phyloP scores from a whole-genome alignment of 2,329 filamentous ascomycete species.

The Colletotrichum horii region DNA sequence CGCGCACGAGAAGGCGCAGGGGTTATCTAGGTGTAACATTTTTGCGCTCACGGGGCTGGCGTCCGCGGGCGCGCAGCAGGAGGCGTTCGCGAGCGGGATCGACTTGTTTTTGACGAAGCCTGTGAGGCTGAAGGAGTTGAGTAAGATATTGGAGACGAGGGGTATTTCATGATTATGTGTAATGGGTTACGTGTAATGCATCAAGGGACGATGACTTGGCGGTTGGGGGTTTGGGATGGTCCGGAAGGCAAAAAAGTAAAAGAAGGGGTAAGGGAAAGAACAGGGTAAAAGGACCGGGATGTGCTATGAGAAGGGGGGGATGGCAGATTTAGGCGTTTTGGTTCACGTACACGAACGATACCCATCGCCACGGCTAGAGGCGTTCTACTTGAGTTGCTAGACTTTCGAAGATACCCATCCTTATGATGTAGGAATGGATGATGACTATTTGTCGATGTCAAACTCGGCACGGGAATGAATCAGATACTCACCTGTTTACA shows the following conservation, averaged over 20 bases:
- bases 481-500: no score
- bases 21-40: conserved; percentile 46
- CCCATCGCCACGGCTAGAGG: not conserved
- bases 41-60: conserved; percentile 60
- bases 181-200: not conserved
- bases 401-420: not conserved
- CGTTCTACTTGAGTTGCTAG: not conserved
- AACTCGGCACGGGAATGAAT: not conserved
- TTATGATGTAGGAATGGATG: not conserved
- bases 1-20: conserved; percentile 47
- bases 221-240: no score
- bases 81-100: conserved; percentile 57
- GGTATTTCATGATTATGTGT: not conserved
- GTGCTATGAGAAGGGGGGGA: not conserved
- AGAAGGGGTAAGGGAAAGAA: no score
- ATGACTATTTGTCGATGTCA: not conserved
- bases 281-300: not conserved
- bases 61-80: conserved; percentile 53
- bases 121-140: conserved; percentile 46
- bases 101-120: conserved; percentile 62
- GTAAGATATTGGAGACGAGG: conserved; percentile 3
- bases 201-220: not conserved
- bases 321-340: not conserved
- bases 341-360: not conserved
- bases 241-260: not conserved